Base-by-base conservation (phyloP, 1,284 basidiomycete genomes). In the Cyathus pygmaeus region DNA sequence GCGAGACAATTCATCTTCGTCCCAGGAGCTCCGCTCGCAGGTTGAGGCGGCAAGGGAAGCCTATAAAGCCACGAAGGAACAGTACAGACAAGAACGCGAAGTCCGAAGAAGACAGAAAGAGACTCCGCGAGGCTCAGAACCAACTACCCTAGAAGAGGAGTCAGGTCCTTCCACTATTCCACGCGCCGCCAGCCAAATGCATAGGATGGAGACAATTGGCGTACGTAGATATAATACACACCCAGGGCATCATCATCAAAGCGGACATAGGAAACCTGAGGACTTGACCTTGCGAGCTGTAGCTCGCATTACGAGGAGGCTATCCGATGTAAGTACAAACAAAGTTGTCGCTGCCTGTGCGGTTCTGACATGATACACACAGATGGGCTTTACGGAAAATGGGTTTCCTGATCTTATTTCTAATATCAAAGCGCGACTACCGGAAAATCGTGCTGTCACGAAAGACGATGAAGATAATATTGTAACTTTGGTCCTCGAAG, bases 361-460 rank as follows among this genome's bases (percentile, higher is more conserved):
- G 53, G 54, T 74, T 33, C 74, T 55, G 10, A 53, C 36, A 33
- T 57, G n/a, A 57, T 39, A 57, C 66, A 3, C 61, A 36, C 15
- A 93, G 90, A 92, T 93, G 90, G 91, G 91, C 15, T 91, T 93
- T 69, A 87, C 85, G 15, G 79, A 87, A 58, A 73, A 71, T 42
- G 77, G 80, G 26, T 83, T 87, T 71, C 87, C 90, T 23, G 79
- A 79, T 44, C 72, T 92, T 63, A 73, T 78, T 15, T 72, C 73
- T 2, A 86, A 86, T 71, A 83, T 92, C 59, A 83, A 79, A 70
- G 76, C 81, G 5, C 83, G 84, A 57, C 65, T 92, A 56, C 84
- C 81, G 26, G 67, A 61, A n/a, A 78, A 75, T 58, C 80, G 80
- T 31, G 61, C 73, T 17, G 62, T 81, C 17, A 77, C 75, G 30